These are phyloP conservation scores for Moricandia arvensis DNA, from an alignment of 345 rosid genomes.

Conservation along the genomic window DNA sequence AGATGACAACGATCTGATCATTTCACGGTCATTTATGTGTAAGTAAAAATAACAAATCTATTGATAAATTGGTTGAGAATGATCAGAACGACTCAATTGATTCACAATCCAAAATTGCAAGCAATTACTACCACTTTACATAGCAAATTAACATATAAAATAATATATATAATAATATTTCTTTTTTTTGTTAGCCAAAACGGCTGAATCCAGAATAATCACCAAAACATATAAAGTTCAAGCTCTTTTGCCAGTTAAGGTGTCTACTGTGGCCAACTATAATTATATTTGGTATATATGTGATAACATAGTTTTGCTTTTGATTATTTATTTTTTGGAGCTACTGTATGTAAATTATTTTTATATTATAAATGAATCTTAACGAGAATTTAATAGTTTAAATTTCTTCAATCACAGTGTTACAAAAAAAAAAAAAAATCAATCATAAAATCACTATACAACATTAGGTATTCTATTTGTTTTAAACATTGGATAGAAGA, in stretches of 20 bases:
- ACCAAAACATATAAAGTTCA: not conserved
- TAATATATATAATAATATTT: too few species aligned
- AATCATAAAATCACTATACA: not conserved
- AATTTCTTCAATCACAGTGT: not conserved
- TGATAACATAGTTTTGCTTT: not conserved
- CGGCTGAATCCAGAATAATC: not conserved
- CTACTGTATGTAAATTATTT: not conserved
- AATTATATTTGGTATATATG: not conserved
- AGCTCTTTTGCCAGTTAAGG: not conserved
- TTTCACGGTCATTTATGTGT: not conserved
- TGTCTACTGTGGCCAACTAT: not conserved
- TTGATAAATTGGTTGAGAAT: slow-evolving; percentile 19
- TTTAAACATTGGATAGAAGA: slow-evolving; percentile 63
- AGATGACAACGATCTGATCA: not conserved
- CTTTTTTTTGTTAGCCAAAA: not conserved
- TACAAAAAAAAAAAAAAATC: too few species aligned
- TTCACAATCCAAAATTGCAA: not conserved
- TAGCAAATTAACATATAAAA: not conserved
- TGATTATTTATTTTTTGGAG: not conserved
- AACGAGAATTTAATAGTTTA: not conserved
- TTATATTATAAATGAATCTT: not conserved
- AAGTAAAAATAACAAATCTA: not conserved
- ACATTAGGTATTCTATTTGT: not conserved
- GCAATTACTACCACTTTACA: not conserved
- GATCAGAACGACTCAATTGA: not conserved